These are phyloP conservation scores for Themeda triandra DNA, from an alignment of 176 grass and related monocot genomes.

Conservation along the genomic window DNA sequence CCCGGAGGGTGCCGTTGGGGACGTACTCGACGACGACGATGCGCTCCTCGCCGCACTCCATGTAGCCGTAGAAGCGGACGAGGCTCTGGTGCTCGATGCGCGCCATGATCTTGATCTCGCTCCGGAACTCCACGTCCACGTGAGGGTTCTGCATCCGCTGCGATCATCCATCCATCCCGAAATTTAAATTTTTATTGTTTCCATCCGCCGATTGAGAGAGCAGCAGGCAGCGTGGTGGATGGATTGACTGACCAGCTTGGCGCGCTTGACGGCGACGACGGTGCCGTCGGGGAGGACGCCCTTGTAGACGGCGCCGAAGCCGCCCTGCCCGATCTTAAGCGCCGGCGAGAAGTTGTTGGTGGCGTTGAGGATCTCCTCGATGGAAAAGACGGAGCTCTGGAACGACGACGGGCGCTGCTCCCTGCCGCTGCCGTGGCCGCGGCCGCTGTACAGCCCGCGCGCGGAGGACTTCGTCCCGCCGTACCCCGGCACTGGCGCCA, in stretches of 20 bases:
- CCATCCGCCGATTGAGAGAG: neutral
- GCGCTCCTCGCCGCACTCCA: constrained; percentile 76
- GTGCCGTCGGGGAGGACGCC: constrained; percentile 74
- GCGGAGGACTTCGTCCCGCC: neutral
- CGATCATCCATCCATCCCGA: neutral
- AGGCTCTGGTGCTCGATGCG: constrained; percentile 80
- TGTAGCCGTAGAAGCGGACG: constrained; percentile 70
- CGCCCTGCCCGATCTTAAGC: constrained; percentile 84
- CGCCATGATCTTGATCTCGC: constrained; percentile 76
- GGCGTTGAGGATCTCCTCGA: constrained; percentile 68
- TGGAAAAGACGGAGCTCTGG: constrained; percentile 55
- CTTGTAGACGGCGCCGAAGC: constrained; percentile 72
- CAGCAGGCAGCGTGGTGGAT: neutral
- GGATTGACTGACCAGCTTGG: constrained; percentile 36
- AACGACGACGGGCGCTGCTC: constrained; percentile 12
- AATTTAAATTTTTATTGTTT: neutral
- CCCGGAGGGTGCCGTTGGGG: constrained; percentile 80
- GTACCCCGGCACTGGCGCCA: neutral
- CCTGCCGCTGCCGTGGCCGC: neutral
- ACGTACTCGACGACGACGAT: constrained; percentile 79
- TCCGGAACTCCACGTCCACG: constrained; percentile 73
- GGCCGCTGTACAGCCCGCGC: constrained; percentile 32
- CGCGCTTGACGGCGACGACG: constrained; percentile 86
- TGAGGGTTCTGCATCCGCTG: constrained; percentile 56
- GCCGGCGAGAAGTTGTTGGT: constrained; percentile 77